phyloP scores from a whole-genome alignment of 805 yeast species.

The Grigorovia jiainica region DNA sequence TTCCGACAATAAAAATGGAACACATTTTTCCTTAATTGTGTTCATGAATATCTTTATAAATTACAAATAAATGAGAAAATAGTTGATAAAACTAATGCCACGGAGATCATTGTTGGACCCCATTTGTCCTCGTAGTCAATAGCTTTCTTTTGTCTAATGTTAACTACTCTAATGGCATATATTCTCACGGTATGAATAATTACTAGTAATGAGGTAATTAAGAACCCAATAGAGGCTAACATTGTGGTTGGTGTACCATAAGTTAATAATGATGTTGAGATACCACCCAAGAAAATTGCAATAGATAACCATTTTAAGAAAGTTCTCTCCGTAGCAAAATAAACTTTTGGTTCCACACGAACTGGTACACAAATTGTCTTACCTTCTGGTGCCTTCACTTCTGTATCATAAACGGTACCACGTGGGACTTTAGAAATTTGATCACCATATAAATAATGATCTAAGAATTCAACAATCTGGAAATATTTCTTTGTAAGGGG shows the following conservation, averaged over 20 bases:
- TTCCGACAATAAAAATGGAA: too few species aligned
- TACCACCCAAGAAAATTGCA: slow-evolving; percentile 77
- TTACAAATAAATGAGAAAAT: slow-evolving; percentile 46
- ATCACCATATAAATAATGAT: slow-evolving; percentile 43
- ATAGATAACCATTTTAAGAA: slow-evolving; percentile 90
- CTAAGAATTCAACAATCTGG: slow-evolving; percentile 19
- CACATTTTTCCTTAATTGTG: too few species aligned
- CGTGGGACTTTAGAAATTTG: slow-evolving; percentile 46
- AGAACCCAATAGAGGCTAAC: slow-evolving; percentile 80
- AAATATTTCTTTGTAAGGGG: slow-evolving; percentile 16
- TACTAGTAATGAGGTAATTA: slow-evolving; percentile 66
- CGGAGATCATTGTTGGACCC: slow-evolving; percentile 82
- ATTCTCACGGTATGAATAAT: slow-evolving; percentile 61
- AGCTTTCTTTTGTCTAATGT: slow-evolving; percentile 75
- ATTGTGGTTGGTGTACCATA: slow-evolving; percentile 73
- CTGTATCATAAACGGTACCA: slow-evolving; percentile 53
- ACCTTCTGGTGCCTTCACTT: slow-evolving; percentile 73
- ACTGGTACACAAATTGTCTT: slow-evolving; percentile 87
- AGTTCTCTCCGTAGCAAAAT: slow-evolving; percentile 95
- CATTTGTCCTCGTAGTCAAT: slow-evolving; percentile 76
- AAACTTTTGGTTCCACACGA: slow-evolving; percentile 97
- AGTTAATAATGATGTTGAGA: slow-evolving; percentile 76
- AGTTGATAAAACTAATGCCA: slow-evolving; percentile 61
- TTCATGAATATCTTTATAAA: neutral
- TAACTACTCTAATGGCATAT: slow-evolving; percentile 73